Evolutionary conservation across 306 rosid genomes (phyloP), one percentile per base, ranked within the genome.

Genomic region (Castanea sativa): DNA sequence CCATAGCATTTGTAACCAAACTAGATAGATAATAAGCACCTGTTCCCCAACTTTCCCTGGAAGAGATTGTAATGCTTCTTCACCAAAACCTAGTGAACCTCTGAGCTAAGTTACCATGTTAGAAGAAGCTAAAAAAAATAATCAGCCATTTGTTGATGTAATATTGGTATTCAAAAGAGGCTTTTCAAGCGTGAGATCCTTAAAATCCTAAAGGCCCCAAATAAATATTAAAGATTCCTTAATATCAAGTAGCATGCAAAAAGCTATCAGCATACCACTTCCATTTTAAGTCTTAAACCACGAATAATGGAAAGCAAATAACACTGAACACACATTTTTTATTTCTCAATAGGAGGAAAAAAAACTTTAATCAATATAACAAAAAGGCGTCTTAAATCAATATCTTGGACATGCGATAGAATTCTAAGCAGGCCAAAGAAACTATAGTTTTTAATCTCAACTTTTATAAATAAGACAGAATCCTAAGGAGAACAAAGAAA

Each of bases 1-100:
- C 65, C 29, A 20, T 29, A 9, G 52, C 72, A 67, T 1, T 13
- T 29, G 74, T 70, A 25, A n/a, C 33, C 43, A 73, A 75, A 74
- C 23, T 45, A 56, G 29, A 83, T 52, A 38, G 75, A n/a, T 16
- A 83, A 60, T 5, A 81, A 14, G 80, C 83, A 95, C 99, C 98
- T 93, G 99, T 69, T 93, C 80, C 64, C 99, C 99, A 74, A 78
- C 1, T 84, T 90, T 91, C 68, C 99, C 99, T 0, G 88, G 99
- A 83, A 94, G 89, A 83, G 97, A 94, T 77, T 92, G 99, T 83
- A 95, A 86, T 73, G 99, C 96, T 70, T 95, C 98, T 89, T 93
- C 99, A 18, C 99, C 99, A 85, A 95, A 95, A n/a, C 99, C 97
- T 78, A 90, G 8, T 30, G 97, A 93, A 75, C 99, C 99, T 85